Base-by-base conservation (phyloP, 1,139 yeast species). In the Meyerozyma guilliermondii region DNA sequence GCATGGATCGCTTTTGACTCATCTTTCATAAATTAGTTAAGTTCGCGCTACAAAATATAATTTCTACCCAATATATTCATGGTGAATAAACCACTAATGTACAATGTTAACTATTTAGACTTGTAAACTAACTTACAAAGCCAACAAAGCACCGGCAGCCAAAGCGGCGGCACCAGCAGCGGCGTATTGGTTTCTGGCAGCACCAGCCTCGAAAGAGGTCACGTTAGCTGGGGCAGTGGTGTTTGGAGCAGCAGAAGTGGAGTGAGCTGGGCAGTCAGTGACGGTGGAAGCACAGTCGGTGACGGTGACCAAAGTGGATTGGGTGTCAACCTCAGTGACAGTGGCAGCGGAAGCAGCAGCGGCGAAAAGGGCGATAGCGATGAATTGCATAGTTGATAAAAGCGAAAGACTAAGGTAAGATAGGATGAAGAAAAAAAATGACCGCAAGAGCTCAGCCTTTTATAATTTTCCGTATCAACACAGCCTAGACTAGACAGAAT, bases 1-100 rank as follows among this genome's bases (percentile, higher is more conserved):
- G 68, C 63, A 53, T 82, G 79, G 56, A 84, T 83, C 11, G 78
- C 77, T 46, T 73, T 66, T 0, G 77, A 70, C 51, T 81, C 85
- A 35, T 76, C 78, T 17, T 18, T 8, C 35, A 24, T 13, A 10
- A n/a, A n/a, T n/a, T n/a, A n/a, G n/a, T n/a, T n/a, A n/a, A 23
- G 7, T 20, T 34, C 26, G 37, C 26, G 24, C 38, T 35, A 23
- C 38, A 16, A n/a, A 9, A 22, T 3, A 6, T 22, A 7, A 29
- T 7, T 6, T 30, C 34, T 31, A 31, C 24, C 36, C 36, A 33
- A 33, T 33, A 33, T 33, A 33, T 33, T 33, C 33, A 29, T 29
- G 16, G 17, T 11, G 29, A 35, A 22, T 14, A 9, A 34, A 22
- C 29, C 38, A 35, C 27, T 35, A 23, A 35, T 35, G 29, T 35